Evolutionary conservation across 1,284 basidiomycete genomes (phyloP), one percentile per base, ranked within the genome.

Genomic region (Apiotrichum akiyoshidainum): DNA sequence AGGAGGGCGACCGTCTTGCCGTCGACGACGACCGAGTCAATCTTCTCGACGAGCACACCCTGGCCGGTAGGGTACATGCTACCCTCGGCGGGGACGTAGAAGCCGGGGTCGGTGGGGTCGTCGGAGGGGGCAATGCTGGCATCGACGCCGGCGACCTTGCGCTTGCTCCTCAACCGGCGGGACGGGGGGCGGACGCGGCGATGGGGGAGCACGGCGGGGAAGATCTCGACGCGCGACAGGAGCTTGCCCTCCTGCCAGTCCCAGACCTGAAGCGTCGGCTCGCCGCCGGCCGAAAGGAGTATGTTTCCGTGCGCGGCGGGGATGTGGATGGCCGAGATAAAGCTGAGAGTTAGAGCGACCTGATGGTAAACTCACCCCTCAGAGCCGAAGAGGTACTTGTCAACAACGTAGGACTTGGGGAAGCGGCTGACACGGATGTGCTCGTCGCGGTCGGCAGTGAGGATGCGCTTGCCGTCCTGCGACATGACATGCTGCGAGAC

Each of bases 381-480:
- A 70, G 90, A 88, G 9, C 92, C 92, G 42, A 93, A 82, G 61
- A 92, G 88, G 75, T 86, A 95, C 58, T 83, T 84, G 73, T 95
- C 90, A 58, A 95, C 88, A 39, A 85, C 83, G 66, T 87, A 88
- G 14, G 90, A 87, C 59, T 87, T 81, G 0, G 93, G 93, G 71
- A 85, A 96, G 83, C 88, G 85, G 68, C 89, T 92, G n/a, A 94
- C 83, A 54, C 93, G 83, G 54, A 97, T 87, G 72, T 96, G 93
- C 72, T 96, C 93, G 70, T 96, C 93, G 47, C 93, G 80, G 73
- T 96, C 93, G 0, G 90, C 87, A 0, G 91, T 90, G 65, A 95
- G 82, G 68, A 97, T 86, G 68, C 83, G 86, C 57, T 82, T 82
- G 63, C 87, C 85, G 69, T 90, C 86, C 0, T 75, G 70, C 0